These are phyloP conservation scores for Atalantia buxifolia DNA, from an alignment of 345 rosid genomes.

Conservation along the genomic window DNA sequence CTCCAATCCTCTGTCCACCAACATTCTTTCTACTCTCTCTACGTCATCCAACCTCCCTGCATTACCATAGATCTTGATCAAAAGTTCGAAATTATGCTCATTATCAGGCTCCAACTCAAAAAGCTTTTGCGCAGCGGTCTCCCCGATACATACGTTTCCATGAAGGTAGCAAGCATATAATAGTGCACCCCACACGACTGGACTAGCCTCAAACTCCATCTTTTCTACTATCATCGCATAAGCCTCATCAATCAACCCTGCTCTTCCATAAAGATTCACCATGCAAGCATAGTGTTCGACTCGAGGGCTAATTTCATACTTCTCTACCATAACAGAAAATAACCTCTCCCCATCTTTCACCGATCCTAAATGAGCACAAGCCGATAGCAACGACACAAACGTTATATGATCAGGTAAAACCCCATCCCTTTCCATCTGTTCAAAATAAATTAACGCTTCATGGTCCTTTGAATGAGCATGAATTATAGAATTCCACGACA, in stretches of 20 bases:
- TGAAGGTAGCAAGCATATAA: constrained; percentile 68
- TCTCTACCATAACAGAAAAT: constrained; percentile 51
- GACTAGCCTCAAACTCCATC: constrained; percentile 72
- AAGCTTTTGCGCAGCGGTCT: constrained; percentile 60
- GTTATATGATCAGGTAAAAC: constrained; percentile 59
- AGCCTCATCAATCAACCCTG: constrained; percentile 62
- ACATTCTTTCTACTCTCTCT: constrained; percentile 60
- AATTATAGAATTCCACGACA: constrained; percentile 87
- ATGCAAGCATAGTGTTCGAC: constrained; percentile 85
- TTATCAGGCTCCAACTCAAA: constrained; percentile 82
- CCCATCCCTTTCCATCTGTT: constrained; percentile 50
- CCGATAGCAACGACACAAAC: constrained; percentile 71
- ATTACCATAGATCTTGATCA: constrained; percentile 60
- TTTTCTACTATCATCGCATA: constrained; percentile 45
- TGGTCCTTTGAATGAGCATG: constrained; percentile 53
- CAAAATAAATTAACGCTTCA: constrained; percentile 50
- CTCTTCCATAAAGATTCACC: constrained; percentile 79
- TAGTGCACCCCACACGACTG: constrained; percentile 88
- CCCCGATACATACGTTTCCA: constrained; percentile 60
- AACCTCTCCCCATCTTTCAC: constrained; percentile 62
- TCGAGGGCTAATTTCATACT: constrained; percentile 39
- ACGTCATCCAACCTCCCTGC: constrained; percentile 44
- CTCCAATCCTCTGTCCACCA: constrained; percentile 64
- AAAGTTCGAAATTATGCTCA: constrained; percentile 71
- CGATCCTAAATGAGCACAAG: constrained; percentile 66